phyloP scores from a whole-genome alignment of 1,284 basidiomycete species.

The Trichosporon sp. region DNA sequence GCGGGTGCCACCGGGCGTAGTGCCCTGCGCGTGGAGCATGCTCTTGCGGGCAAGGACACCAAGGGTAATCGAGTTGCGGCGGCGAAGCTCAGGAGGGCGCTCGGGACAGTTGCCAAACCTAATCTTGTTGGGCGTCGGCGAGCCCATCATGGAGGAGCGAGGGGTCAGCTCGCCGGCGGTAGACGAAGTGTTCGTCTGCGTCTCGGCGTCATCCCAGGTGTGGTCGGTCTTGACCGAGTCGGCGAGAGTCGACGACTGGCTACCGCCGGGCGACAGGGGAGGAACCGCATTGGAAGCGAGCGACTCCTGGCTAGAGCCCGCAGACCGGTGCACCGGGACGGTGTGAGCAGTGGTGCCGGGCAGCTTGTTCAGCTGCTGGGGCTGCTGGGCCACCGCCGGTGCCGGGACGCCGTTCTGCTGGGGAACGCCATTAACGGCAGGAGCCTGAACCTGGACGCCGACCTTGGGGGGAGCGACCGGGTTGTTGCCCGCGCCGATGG shows the following conservation, averaged over 20 bases:
- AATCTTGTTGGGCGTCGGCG: slow-evolving; percentile 25
- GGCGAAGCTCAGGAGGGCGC: slow-evolving; percentile 47
- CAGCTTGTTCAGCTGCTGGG: not conserved
- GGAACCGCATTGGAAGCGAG: slow-evolving; percentile 4
- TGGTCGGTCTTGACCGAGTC: slow-evolving; percentile 7
- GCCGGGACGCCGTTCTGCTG: not conserved
- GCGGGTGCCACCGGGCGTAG: slow-evolving; percentile 21
- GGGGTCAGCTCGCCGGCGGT: slow-evolving; percentile 20
- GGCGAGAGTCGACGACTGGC: slow-evolving; percentile 14
- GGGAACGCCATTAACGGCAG: not conserved
- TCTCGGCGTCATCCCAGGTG: slow-evolving; percentile 11
- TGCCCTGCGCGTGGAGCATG: slow-evolving; percentile 46
- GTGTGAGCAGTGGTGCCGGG: not conserved
- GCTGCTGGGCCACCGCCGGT: not conserved
- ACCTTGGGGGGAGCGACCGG: slow-evolving; percentile 10
- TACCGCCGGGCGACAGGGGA: slow-evolving; percentile 11
- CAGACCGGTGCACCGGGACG: slow-evolving; percentile 15
- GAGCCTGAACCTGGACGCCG: not conserved
- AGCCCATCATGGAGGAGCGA: slow-evolving; percentile 18
- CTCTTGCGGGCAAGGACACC: slow-evolving; percentile 51
- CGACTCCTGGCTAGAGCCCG: slow-evolving; percentile 9
- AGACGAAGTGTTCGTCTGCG: not conserved
- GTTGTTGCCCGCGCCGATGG: slow-evolving; percentile 18
- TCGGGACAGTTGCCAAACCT: slow-evolving; percentile 32
- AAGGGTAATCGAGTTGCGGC: slow-evolving; percentile 52